Evolutionary conservation across 2,329 filamentous ascomycete species (phyloP).

Genomic region (Tolypocladium tropicale): DNA sequence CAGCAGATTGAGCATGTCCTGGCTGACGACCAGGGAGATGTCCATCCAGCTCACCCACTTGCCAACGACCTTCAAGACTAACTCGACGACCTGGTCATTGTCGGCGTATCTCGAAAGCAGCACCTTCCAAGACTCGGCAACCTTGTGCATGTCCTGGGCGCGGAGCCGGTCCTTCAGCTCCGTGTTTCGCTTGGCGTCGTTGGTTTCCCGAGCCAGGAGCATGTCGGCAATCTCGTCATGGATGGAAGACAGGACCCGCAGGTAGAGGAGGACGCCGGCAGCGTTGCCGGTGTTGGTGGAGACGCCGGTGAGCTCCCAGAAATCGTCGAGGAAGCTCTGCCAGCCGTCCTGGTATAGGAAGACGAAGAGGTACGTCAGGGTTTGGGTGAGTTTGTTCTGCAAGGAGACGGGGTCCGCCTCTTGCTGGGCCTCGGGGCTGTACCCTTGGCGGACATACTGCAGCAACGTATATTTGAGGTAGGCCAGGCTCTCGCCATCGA

Average conservation of each 20-base stretch:
- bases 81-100: conserved; percentile 66
- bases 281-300: conserved; percentile 59
- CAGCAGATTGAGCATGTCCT: conserved; percentile 73
- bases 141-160: conserved; percentile 76
- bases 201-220: conserved; percentile 65
- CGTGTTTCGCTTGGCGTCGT: conserved; percentile 76
- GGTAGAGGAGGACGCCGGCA: conserved; percentile 71
- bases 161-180: conserved; percentile 87
- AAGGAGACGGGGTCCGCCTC: conserved; percentile 63
- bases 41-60: conserved; percentile 99
- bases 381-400: conserved; percentile 96
- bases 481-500: conserved; percentile 61
- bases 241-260: conserved; percentile 78
- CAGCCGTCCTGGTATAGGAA: conserved; percentile 77
- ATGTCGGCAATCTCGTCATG: conserved; percentile 97
- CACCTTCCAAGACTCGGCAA: conserved; percentile 85
- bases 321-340: conserved; percentile 85
- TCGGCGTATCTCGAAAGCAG: conserved; percentile 69
- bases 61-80: conserved; percentile 83
- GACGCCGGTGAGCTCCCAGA: conserved; percentile 62
- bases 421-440: conserved; percentile 49
- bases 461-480: conserved; percentile 75
- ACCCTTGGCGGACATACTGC: conserved; percentile 68
- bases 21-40: conserved; percentile 85
- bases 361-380: conserved; percentile 86